Evolutionary conservation across 768 basidiomycete species (phyloP).

Genomic region (Chiua virens): DNA sequence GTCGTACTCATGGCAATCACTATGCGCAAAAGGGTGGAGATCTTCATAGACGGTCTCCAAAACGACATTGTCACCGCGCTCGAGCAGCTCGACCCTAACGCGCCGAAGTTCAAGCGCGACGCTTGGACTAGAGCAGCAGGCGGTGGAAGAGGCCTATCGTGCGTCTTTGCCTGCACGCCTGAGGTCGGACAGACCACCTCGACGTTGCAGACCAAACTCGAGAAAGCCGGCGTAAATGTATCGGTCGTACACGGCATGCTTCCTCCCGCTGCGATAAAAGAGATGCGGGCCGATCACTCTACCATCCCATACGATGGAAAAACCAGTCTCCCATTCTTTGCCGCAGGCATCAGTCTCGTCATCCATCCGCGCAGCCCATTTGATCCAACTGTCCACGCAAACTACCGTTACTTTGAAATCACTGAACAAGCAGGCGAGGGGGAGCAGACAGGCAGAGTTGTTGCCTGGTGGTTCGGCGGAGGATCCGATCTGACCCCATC

Average conservation of each 20-base stretch:
- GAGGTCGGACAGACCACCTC: slow-evolving; percentile 34
- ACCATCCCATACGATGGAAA: slow-evolving; percentile 63
- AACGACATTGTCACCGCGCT: slow-evolving; percentile 73
- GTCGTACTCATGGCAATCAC: slow-evolving; percentile 17
- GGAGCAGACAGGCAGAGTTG: slow-evolving; percentile 47
- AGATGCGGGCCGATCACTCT: slow-evolving; percentile 93
- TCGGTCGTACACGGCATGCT: slow-evolving; percentile 87
- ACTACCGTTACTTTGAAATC: slow-evolving; percentile 97
- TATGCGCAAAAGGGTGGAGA: slow-evolving; percentile 79
- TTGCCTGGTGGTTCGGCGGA: slow-evolving; percentile 99
- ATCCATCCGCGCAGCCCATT: slow-evolving; percentile 93
- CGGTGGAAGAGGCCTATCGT: slow-evolving; percentile 70
- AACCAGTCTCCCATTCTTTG: slow-evolving; percentile 85
- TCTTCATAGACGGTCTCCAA: slow-evolving; percentile 76
- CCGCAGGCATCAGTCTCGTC: slow-evolving; percentile 88
- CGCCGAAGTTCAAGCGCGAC: slow-evolving; percentile 77
- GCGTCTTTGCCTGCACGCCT: slow-evolving; percentile 65
- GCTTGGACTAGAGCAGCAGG: slow-evolving; percentile 69
- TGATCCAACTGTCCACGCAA: slow-evolving; percentile 92
- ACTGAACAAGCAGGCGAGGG: slow-evolving; percentile 47
- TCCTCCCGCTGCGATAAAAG: slow-evolving; percentile 84
- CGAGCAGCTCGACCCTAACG: slow-evolving; percentile 73
- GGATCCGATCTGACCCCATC: slow-evolving; percentile 93
- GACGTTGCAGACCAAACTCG: slow-evolving; percentile 56
- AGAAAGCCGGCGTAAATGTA: slow-evolving; percentile 96